Evolutionary conservation across 78 protist genomes (phyloP).

Genomic region (Tieghemostelium lacteum): DNA sequence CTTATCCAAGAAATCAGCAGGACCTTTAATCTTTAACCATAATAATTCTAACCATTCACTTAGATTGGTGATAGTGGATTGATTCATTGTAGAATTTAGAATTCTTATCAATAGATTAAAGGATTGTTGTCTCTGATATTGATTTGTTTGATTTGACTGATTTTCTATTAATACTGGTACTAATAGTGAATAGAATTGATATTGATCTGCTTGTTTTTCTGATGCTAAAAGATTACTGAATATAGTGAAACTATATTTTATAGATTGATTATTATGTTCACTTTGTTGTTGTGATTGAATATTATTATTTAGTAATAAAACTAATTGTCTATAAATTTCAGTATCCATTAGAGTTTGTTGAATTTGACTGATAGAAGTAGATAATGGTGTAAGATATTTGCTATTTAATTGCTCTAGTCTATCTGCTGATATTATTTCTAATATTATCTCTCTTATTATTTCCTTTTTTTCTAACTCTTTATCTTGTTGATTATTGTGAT

Average conservation of each 20-base stretch:
- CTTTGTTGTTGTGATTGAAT: neutral
- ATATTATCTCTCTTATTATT: neutral
- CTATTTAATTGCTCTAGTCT: neutral
- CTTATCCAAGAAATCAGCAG: conserved; percentile 26
- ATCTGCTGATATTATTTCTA: neutral
- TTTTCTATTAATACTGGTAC: conserved; percentile 29
- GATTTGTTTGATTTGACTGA: conserved; percentile 9
- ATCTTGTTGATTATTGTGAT: neutral
- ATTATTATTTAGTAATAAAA: neutral
- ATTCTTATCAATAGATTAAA: neutral
- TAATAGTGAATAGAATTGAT: conserved; percentile 8
- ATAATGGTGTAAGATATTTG: no score
- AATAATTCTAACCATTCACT: conserved; percentile 15
- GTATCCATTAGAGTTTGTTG: no score
- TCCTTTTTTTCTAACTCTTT: neutral
- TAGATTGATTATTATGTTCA: neutral
- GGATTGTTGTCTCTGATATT: conserved; percentile 36
- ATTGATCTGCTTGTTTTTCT: neutral
- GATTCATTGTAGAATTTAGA: neutral
- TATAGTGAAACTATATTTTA: neutral
- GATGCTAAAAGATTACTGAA: neutral
- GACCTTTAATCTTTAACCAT: conserved; percentile 6
- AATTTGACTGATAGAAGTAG: no score
- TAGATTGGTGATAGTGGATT: neutral
- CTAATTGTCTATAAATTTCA: neutral